Conservation (phyloP, 345 rosid species). For the Euphorbia pulcherrima region DNA sequence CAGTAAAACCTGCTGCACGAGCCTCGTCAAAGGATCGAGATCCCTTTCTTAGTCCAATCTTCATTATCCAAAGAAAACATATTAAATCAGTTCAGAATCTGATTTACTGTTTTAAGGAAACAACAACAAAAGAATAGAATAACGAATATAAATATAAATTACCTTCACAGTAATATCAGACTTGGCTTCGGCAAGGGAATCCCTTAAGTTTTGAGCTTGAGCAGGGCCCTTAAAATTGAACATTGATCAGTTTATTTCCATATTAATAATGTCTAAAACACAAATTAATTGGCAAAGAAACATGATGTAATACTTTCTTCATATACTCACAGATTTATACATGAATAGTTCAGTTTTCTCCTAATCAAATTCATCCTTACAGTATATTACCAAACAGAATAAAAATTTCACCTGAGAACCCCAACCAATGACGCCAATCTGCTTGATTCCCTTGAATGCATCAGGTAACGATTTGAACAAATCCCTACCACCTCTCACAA, state of each 20-base stretch:
- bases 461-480: constrained; percentile 75
- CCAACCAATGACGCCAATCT: constrained; percentile 94
- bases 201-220: constrained; percentile 90
- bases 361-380: neutral
- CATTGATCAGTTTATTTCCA: neutral
- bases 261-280: neutral
- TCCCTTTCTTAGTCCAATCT: constrained; percentile 91
- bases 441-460: constrained; percentile 84
- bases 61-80: neutral
- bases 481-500: constrained; percentile 96
- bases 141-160: neutral
- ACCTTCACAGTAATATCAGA: constrained; percentile 85
- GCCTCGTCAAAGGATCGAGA: constrained; percentile 85
- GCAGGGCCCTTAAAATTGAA: constrained; percentile 64
- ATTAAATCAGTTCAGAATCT: neutral
- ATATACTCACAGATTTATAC: too few species aligned
- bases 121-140: neutral
- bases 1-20: constrained; percentile 81
- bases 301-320: too few species aligned
- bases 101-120: neutral
- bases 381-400: neutral
- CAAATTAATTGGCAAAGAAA: neutral
- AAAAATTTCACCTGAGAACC: constrained; percentile 65
- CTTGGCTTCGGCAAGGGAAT: constrained; percentile 78
- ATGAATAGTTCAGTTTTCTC: neutral